Conservation (phyloP, 2,329 filamentous ascomycete genomes). For the Lomentospora prolificans region DNA sequence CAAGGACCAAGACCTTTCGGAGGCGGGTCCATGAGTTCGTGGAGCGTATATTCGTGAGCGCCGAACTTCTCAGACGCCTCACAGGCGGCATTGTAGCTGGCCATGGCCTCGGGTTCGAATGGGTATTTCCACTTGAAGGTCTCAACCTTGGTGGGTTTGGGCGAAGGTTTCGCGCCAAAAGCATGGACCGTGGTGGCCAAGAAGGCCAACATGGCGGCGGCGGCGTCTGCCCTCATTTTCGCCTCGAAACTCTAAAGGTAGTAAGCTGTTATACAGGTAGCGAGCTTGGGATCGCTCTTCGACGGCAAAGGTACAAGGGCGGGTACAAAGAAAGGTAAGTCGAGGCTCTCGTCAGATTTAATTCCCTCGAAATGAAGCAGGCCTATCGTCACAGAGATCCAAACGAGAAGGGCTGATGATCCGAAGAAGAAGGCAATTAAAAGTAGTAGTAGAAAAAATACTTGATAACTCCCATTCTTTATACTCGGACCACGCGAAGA, state of each 20-base stretch:
- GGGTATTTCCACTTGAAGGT: slow-evolving; percentile 33
- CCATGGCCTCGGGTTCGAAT: slow-evolving; percentile 21
- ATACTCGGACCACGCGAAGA: background rate
- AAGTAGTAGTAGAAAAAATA: no score
- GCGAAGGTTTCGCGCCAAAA: slow-evolving; percentile 17
- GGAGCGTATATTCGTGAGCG: slow-evolving; percentile 32
- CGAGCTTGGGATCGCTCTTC: background rate
- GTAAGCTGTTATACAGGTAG: background rate
- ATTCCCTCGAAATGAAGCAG: no score
- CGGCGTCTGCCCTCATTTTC: background rate
- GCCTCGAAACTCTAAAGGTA: background rate
- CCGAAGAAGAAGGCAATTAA: no score
- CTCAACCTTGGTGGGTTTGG: slow-evolving; percentile 23
- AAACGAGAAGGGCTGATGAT: no score
- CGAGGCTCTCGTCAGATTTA: background rate
- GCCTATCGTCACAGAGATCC: no score
- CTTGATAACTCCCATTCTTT: background rate
- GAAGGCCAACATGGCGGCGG: slow-evolving; percentile 6
- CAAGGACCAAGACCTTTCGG: slow-evolving; percentile 30
- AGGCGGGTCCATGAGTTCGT: slow-evolving; percentile 27
- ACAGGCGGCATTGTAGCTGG: slow-evolving; percentile 25
- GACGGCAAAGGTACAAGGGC: background rate
- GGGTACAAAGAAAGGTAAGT: background rate
- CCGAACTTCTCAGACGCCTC: slow-evolving; percentile 23
- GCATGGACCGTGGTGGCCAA: slow-evolving; percentile 16